Evolutionary conservation across 768 basidiomycete genomes (phyloP).

Genomic region (Hemileccinum rubropunctum): DNA sequence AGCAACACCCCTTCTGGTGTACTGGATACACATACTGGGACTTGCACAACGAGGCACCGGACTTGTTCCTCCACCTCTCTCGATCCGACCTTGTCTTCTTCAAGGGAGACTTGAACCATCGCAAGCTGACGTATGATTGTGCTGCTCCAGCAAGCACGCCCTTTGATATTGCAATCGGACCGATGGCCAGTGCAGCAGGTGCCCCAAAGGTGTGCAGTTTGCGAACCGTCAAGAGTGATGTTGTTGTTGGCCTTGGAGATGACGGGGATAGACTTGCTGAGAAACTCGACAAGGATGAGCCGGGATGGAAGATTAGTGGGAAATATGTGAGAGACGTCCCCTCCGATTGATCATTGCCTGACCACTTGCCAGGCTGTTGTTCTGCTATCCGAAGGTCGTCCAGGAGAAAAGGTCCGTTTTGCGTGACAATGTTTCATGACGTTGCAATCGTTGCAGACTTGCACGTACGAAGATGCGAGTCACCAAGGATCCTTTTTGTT

Average conservation of each 20-base stretch:
- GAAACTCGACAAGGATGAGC: constrained; percentile 77
- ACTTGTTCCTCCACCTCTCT: constrained; percentile 89
- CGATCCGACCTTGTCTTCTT: constrained; percentile 89
- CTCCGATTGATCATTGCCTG: constrained; percentile 10
- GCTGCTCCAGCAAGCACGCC: constrained; percentile 84
- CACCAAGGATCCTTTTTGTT: not conserved
- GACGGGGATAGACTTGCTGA: constrained; percentile 71
- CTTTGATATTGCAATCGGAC: constrained; percentile 88
- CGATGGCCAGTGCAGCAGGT: constrained; percentile 85
- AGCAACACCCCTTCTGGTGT: constrained; percentile 93
- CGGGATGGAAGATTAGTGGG: constrained; percentile 96
- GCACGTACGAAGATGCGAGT: too few species aligned
- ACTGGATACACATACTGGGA: constrained; percentile 97
- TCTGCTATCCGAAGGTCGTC: constrained; percentile 82
- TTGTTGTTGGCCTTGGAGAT: constrained; percentile 81
- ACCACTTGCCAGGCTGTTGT: constrained; percentile 66
- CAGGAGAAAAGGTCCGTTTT: constrained; percentile 84
- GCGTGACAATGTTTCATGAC: constrained; percentile 34
- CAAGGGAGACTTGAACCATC: constrained; percentile 94
- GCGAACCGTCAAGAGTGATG: constrained; percentile 93
- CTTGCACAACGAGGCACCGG: constrained; percentile 77
- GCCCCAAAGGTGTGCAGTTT: constrained; percentile 85
- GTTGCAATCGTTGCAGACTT: too few species aligned
- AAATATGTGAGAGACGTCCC: constrained; percentile 73
- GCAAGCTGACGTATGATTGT: constrained; percentile 86